Base-by-base conservation (phyloP, 495 filamentous ascomycete species). In the Talaromyces ruber region DNA sequence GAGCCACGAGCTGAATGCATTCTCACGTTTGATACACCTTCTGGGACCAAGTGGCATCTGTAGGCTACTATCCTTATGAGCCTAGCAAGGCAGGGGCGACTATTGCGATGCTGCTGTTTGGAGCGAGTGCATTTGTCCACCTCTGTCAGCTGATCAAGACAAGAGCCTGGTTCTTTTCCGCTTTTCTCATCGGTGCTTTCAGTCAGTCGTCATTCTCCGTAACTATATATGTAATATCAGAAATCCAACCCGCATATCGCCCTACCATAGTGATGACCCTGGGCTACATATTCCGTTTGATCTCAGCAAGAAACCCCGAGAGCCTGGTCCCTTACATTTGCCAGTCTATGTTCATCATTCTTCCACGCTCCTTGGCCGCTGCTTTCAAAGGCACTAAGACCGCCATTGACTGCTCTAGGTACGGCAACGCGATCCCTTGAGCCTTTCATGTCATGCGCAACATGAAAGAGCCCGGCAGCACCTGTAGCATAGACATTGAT, bases 281-380 rank as follows among this genome's bases (percentile, higher is more conserved):
- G 8, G 65, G 63, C 4, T 65, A 64, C 34, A 52, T 64, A 25
- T 52, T 45, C 60, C 63, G 63, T 1, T 11, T 18, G 8, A 61
- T 67, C 21, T 68, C 66, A 22, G 58, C 50, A 24, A 55, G 39
- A 7, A 50, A 26, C 18, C 34, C 61, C 12, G 16, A 28, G 0
- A 60, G 52, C 47, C 57, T 72, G 45, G 62, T 53, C 45, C 54
- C 65, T 34, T 75, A 71, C 63, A 70, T 73, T 60, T 37, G 63
- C 16, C 73, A 75, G 64, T 63, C 60, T 12, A 50, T 68, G 21
- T 63, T 68, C 50, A 64, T 74, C 47, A 51, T 75, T 8, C 62
- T 72, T 32, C 68, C 66, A 0, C 71, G 70, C 2, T 67, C 70
- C 2, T 6, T 0, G 71, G 59, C 3, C 9, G 39, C 39, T 45